Base-by-base conservation (phyloP, 2,329 filamentous ascomycete species). In the Aspergillus fijiensis region DNA sequence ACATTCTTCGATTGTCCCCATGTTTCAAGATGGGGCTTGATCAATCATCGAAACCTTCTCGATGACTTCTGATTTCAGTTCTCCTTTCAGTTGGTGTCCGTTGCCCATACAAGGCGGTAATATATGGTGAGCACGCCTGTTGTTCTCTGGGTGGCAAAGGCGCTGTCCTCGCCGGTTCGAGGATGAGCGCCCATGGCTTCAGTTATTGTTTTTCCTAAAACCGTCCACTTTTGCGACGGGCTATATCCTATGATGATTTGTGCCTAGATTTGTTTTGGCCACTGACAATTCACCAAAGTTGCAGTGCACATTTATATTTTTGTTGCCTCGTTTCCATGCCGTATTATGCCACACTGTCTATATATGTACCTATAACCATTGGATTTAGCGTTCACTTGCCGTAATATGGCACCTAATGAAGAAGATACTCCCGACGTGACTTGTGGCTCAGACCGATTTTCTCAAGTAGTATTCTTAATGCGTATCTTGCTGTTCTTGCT, bases 191-290 rank as follows among this genome's bases (percentile, higher is more conserved):
- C 49, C 55, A 51, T 59, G 60, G 35, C 50, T 45, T 51, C 54
- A 52, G 48, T 35, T 9, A 19, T 54, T 39, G 50, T 47, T 50
- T 31, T 55, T 29, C 49, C 55, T 25, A 25, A 57, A 59, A 45
- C 57, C 58, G 54, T 60, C 59, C 60, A 45, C 59, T 39, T 57
- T 63, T 49, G 57, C 61, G 31, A 57, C 48, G 50, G 27, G 57
- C 51, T 63, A 68, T 68, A 68, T 63, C 63, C 66, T 52, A 61
- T 64, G 51, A 67, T 57, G 63, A 62, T 53, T 61, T 50, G 52
- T 62, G 58, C 57, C 47, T 59, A 54, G 53, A 39, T 57, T 63
- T 39, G 21, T n/a, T 48, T 57, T 55, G 57, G 49, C 50, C 25
- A 58, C 35, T 55, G 11, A 23, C 51, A 55, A 16, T 58, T 52